A percentile compares a stretch with the other conserved stretches of the same genome.
Conservation (phyloP, 2,329 filamentous ascomycete species). For the Zalaria obscura region DNA sequence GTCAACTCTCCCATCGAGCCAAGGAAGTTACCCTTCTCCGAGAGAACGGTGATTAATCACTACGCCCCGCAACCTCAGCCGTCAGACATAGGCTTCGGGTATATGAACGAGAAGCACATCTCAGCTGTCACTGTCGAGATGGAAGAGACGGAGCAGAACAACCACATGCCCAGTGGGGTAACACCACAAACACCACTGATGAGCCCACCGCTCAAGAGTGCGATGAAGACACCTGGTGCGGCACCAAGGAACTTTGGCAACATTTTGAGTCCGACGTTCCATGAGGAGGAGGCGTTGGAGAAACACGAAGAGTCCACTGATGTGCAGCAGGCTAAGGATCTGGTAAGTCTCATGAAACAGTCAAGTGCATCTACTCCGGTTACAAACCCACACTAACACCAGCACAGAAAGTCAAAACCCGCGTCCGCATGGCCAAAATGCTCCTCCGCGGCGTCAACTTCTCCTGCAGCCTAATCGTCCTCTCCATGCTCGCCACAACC, state of each 20-base stretch:
- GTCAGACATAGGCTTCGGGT: slow-evolving; percentile 84
- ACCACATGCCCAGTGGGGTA: slow-evolving; percentile 40
- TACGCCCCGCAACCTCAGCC: slow-evolving; percentile 54
- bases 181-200: slow-evolving; percentile 57
- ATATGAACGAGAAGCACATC: slow-evolving; percentile 50
- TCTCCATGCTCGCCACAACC: slow-evolving; percentile 77
- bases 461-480: slow-evolving; percentile 87
- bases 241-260: slow-evolving; percentile 50
- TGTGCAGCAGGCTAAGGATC: slow-evolving; percentile 71
- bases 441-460: slow-evolving; percentile 93
- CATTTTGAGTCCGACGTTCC: slow-evolving; percentile 64
- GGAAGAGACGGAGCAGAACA: slow-evolving; percentile 30
- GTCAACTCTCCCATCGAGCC: slow-evolving; percentile 63
- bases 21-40: slow-evolving; percentile 41
- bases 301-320: slow-evolving; percentile 71
- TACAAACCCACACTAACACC: slow-evolving; percentile 20
- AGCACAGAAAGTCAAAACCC: slow-evolving; percentile 73
- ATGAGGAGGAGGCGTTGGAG: slow-evolving; percentile 74
- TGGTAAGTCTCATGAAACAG: slow-evolving; percentile 49
- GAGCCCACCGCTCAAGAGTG: slow-evolving; percentile 70
- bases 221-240: slow-evolving; percentile 75
- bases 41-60: slow-evolving; percentile 37
- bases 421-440: slow-evolving; percentile 86
- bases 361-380: too few relatives aligned
- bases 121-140: slow-evolving; percentile 37